These are phyloP conservation scores for Perkinsus chesapeaki DNA, from an alignment of 169 alveolate genomes.

Conservation along the genomic window DNA sequence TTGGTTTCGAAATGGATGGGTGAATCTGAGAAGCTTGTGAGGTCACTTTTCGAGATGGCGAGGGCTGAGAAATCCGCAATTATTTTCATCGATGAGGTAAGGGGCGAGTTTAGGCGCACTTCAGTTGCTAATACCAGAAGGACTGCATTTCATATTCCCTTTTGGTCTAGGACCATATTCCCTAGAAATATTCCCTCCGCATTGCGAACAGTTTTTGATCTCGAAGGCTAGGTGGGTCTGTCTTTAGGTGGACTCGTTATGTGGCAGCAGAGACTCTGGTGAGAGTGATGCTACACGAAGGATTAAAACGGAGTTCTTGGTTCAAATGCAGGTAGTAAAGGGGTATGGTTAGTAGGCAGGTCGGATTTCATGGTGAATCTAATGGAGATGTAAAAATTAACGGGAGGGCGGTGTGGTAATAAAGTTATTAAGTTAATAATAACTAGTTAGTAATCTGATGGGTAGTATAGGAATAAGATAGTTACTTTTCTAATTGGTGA, in stretches of 20 bases:
- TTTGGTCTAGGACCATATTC: no score
- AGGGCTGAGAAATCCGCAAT: constrained; percentile 90
- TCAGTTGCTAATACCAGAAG: neutral
- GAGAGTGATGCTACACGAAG: constrained; percentile 96
- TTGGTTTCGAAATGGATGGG: constrained; percentile 97
- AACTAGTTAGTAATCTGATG: no score
- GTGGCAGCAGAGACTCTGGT: constrained; percentile 20
- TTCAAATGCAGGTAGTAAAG: constrained; percentile 97
- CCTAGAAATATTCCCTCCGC: no score
- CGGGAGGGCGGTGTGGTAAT: no score
- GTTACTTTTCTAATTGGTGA: no score
- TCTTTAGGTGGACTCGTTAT: neutral
- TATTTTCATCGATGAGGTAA: constrained; percentile 94
- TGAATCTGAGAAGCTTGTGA: constrained; percentile 90
- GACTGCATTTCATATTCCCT: neutral
- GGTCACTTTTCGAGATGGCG: constrained; percentile 88
- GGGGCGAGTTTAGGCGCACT: neutral
- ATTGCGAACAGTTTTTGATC: no score
- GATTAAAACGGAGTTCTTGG: constrained; percentile 97
- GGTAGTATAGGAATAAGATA: no score
- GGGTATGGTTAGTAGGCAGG: no score
- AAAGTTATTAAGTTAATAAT: no score
- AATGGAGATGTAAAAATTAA: no score
- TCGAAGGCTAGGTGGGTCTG: no score
- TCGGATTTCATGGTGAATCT: no score